A percentile compares a stretch with the other conserved stretches of the same genome.
phyloP scores from a whole-genome alignment of 192 early-diverging fungal species.

The Linnemannia elongata region DNA sequence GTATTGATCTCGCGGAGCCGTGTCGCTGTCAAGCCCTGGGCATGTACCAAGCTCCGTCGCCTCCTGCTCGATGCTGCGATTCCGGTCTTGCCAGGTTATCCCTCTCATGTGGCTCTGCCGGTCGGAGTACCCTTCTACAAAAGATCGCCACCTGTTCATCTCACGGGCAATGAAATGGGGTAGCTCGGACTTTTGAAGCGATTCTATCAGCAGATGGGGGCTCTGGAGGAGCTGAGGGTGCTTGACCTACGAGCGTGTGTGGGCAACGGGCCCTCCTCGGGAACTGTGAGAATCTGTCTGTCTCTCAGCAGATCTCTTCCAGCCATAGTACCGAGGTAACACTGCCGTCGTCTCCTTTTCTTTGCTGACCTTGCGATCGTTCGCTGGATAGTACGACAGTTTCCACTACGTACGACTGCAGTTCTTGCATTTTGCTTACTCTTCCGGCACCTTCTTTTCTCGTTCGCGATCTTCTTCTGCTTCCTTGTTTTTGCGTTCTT shows the following conservation, averaged over 20 bases:
- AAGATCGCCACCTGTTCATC: neutral
- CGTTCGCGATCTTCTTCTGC: neutral
- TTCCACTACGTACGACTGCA: too few species aligned
- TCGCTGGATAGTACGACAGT: too few species aligned
- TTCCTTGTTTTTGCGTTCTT: neutral
- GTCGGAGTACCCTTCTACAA: neutral
- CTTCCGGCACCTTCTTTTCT: neutral
- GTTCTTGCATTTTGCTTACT: neutral
- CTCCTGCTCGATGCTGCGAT: too few species aligned
- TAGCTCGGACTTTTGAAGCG: neutral
- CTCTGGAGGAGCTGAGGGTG: neutral
- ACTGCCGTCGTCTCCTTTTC: neutral
- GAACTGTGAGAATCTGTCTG: neutral
- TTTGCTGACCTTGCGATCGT: neutral
- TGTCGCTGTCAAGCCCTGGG: neutral
- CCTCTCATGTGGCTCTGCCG: neutral
- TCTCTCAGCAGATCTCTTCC: neutral
- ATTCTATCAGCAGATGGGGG: neutral
- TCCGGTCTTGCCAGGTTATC: neutral
- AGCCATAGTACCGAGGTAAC: neutral
- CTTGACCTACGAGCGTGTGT: neutral
- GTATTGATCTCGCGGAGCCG: neutral
- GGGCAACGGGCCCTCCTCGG: neutral
- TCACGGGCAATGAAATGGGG: neutral
- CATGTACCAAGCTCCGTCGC: neutral